Percentiles rank a stretch among this genome's conserved stretches.
Conservation (phyloP, 208 protist genomes). For the Acanthamoeba culbertsoni region DNA sequence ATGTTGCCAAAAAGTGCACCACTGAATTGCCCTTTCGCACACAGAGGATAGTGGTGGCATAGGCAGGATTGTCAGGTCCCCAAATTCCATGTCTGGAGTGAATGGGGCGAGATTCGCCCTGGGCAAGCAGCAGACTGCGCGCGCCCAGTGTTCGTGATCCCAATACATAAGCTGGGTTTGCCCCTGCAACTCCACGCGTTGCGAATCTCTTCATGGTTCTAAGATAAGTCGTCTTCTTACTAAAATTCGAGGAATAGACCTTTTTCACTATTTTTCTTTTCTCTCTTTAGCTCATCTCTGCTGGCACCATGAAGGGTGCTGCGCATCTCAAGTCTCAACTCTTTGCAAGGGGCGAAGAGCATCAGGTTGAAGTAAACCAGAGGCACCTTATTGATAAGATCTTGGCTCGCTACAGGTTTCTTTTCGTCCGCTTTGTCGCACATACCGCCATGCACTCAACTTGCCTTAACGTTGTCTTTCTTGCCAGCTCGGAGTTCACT, state of each 20-base stretch:
- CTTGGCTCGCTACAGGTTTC: constrained; percentile 49
- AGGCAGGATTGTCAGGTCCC: background rate
- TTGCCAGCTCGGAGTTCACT: constrained; percentile 37
- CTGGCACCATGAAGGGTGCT: background rate
- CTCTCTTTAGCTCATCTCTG: background rate
- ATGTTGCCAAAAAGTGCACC: background rate
- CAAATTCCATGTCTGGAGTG: background rate
- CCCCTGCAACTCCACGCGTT: no score
- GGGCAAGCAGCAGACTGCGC: no score
- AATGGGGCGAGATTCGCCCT: no score
- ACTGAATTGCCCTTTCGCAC: constrained; percentile 66
- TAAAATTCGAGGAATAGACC: no score
- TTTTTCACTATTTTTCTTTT: no score
- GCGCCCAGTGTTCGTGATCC: no score
- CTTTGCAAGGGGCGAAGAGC: constrained; percentile 15
- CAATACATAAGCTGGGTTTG: no score
- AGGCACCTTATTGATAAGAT: constrained; percentile 52
- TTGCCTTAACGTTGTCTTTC: background rate
- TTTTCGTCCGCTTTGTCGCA: background rate
- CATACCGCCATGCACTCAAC: background rate
- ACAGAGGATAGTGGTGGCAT: constrained; percentile 66
- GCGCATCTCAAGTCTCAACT: background rate
- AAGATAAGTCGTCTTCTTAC: no score
- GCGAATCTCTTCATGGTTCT: no score
- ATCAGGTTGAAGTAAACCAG: constrained; percentile 26